These are phyloP conservation scores for Amorphotheca resinae DNA, from an alignment of 495 filamentous ascomycete genomes.

Conservation along the genomic window DNA sequence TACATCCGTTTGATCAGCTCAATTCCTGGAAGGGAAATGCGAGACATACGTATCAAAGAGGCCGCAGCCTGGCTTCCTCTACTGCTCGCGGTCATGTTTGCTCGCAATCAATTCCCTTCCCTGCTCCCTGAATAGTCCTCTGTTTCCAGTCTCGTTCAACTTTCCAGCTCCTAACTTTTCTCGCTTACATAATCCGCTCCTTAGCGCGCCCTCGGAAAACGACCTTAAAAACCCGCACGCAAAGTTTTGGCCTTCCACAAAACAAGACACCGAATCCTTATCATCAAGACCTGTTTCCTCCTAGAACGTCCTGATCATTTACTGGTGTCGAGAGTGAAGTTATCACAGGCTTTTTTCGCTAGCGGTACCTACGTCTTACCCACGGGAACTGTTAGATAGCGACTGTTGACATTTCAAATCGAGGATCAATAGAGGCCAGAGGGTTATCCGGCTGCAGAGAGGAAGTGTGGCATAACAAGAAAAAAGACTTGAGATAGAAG, in stretches of 20 bases:
- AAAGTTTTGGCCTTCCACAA: conserved; percentile 7
- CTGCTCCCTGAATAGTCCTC: too few species aligned
- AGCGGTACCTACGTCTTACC: conserved; percentile 21
- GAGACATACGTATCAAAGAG: conserved; percentile 24
- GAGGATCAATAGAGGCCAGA: too few species aligned
- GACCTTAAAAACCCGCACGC: background rate
- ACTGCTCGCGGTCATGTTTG: conserved; percentile 33
- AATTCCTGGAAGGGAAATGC: conserved; percentile 19
- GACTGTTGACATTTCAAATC: conserved; percentile 14
- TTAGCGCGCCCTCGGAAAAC: conserved; percentile 1
- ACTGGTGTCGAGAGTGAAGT: conserved; percentile 19
- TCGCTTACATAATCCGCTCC: conserved; percentile 9
- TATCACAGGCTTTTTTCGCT: conserved; percentile 24
- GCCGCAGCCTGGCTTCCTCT: conserved; percentile 32
- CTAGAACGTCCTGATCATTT: conserved; percentile 24
- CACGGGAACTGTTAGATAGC: conserved; percentile 25
- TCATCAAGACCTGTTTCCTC: conserved; percentile 21
- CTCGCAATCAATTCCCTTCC: conserved; percentile 7
- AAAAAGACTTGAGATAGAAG: too few species aligned
- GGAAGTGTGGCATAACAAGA: too few species aligned
- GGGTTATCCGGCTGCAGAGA: too few species aligned
- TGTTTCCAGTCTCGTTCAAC: too few species aligned
- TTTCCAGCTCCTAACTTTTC: conserved; percentile 6
- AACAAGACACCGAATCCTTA: conserved; percentile 22
- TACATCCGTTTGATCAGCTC: conserved; percentile 13